Evolutionary conservation across 305 asterid species (phyloP).

Genomic region (Fraxinus albicans): DNA sequence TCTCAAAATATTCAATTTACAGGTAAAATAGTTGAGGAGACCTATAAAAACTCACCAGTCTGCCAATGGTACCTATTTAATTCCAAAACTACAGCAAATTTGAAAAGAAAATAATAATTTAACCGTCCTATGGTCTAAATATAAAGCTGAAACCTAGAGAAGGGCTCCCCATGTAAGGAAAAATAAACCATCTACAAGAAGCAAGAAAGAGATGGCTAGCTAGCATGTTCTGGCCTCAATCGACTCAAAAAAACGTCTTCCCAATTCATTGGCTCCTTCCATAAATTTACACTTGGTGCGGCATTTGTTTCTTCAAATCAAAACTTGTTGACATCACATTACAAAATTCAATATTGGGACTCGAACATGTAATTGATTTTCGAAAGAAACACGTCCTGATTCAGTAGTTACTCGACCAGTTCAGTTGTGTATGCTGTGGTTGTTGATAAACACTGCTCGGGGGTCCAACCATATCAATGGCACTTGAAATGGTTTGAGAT

Average conservation of each 20-base stretch:
- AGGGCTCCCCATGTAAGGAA: too few species aligned
- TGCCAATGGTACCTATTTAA: background rate
- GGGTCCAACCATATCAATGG: constrained; percentile 70
- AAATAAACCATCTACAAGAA: background rate
- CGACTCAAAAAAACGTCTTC: constrained; percentile 23
- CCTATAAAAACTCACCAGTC: constrained; percentile 31
- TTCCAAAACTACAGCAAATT: background rate
- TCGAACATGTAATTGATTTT: background rate
- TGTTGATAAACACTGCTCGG: constrained; percentile 61
- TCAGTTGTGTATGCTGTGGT: constrained; percentile 39
- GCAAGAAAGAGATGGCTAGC: background rate
- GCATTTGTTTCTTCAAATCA: constrained; percentile 28
- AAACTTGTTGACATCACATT: constrained; percentile 28
- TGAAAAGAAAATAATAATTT: too few species aligned
- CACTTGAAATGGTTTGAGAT: constrained; percentile 68
- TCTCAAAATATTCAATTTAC: constrained; percentile 5
- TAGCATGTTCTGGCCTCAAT: background rate
- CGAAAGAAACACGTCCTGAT: background rate
- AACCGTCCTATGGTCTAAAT: too few species aligned
- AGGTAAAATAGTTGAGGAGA: constrained; percentile 14
- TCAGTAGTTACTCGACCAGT: constrained; percentile 30
- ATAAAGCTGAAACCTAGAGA: too few species aligned
- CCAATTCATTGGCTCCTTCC: constrained; percentile 40
- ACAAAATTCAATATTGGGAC: constrained; percentile 18
- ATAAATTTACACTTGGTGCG: constrained; percentile 48